Conservation (phyloP, 2,329 filamentous ascomycete species). For the Aspergillus sp. region DNA sequence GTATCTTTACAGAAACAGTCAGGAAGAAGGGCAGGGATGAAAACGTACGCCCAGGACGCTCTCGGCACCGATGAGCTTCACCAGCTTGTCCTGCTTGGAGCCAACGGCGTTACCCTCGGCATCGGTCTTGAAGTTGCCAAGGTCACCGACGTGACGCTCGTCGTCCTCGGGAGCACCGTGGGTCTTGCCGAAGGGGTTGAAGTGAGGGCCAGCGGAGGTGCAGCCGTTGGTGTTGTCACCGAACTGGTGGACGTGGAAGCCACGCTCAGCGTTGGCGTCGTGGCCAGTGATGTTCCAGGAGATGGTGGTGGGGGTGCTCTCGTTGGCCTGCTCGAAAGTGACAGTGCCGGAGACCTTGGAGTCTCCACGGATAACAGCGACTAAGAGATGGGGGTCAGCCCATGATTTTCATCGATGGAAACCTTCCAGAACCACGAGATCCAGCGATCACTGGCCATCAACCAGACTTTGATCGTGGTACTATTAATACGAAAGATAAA, state of each 20-base stretch:
- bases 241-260: constrained; percentile 98
- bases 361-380: constrained; percentile 97
- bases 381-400: constrained; percentile 50
- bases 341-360: constrained; percentile 92
- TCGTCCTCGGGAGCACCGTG: constrained; percentile 85
- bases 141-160: constrained; percentile 90
- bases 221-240: constrained; percentile 99
- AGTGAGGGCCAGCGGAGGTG: constrained; percentile 97
- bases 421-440: constrained; percentile 8
- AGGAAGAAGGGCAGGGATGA: not conserved
- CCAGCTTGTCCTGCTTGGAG: constrained; percentile 72
- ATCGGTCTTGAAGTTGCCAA: constrained; percentile 97
- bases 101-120: constrained; percentile 87
- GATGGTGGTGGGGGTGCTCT: constrained; percentile 80
- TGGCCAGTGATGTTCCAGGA: constrained; percentile 90
- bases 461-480: not conserved
- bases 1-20: not conserved
- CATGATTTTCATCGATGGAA: constrained; percentile 10
- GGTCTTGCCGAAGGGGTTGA: constrained; percentile 92
- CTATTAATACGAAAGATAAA: not conserved
- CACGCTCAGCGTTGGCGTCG: constrained; percentile 93
- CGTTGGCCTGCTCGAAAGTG: constrained; percentile 87
- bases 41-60: constrained; percentile 82
- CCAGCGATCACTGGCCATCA: not conserved
- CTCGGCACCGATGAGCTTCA: constrained; percentile 96